A percentile compares a stretch with the other conserved stretches of the same genome.
Evolutionary conservation across 2,329 filamentous ascomycete genomes (phyloP).

Genomic region (Periconia macrospinosa): DNA sequence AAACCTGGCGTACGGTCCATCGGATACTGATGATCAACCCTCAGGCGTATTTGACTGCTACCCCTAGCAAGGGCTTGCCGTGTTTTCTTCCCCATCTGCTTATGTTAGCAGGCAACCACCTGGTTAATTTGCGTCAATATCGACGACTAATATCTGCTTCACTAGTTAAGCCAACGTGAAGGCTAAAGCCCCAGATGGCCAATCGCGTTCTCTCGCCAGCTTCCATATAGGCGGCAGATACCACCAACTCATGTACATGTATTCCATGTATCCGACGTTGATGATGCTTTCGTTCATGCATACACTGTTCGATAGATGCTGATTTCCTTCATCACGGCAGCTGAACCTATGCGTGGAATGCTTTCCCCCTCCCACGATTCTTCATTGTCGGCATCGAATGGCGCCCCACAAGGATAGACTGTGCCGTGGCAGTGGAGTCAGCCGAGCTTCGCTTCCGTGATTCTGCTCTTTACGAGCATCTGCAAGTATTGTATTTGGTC

Average conservation of each 20-base stretch:
- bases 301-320: too few species aligned
- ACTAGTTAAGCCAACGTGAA: too few species aligned
- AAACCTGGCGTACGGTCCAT: conserved; percentile 9
- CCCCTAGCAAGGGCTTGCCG: background rate
- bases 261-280: too few species aligned
- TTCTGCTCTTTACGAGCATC: background rate
- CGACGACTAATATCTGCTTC: too few species aligned
- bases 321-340: background rate
- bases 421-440: background rate
- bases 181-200: too few species aligned
- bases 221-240: too few species aligned
- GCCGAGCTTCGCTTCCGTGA: background rate
- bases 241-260: too few species aligned
- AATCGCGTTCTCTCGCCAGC: too few species aligned
- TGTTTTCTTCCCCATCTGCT: background rate
- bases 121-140: background rate
- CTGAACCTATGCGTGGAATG: background rate
- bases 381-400: background rate
- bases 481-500: too few species aligned
- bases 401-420: background rate
- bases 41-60: background rate
- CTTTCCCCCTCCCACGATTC: background rate
- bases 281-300: too few species aligned
- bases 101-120: background rate
- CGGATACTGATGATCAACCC: background rate